Conservation (phyloP, 768 basidiomycete species). For the Rubroboletus pulcherrimus region DNA sequence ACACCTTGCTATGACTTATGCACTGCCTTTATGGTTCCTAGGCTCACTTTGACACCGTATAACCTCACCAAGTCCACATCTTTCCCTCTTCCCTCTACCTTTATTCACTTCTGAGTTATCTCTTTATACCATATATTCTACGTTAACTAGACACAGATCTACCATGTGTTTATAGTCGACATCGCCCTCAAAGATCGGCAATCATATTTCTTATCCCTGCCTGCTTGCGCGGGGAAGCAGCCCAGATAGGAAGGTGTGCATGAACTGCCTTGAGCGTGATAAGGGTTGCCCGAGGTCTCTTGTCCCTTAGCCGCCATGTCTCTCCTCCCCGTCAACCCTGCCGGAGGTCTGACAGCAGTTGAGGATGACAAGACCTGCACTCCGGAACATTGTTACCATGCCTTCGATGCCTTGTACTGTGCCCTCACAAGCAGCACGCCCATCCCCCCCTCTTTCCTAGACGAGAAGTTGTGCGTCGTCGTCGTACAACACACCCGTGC, state of each 20-base stretch:
- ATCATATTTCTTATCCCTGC: conserved; percentile 1
- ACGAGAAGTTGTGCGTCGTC: conserved; percentile 72
- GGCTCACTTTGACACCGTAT: conserved; percentile 24
- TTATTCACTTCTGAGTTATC: conserved; percentile 37
- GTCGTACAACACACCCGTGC: conserved; percentile 19
- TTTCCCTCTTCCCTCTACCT: conserved; percentile 18
- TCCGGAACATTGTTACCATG: conserved; percentile 75
- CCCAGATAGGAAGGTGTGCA: conserved; percentile 30
- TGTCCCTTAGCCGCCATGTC: conserved; percentile 44
- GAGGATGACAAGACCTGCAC: conserved; percentile 50
- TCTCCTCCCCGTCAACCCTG: conserved; percentile 50
- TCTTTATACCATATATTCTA: conserved; percentile 40
- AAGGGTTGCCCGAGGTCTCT: conserved; percentile 6
- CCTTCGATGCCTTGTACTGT: conserved; percentile 79
- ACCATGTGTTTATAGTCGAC: conserved; percentile 35
- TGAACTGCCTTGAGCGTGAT: not conserved
- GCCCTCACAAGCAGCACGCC: conserved; percentile 54
- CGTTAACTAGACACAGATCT: conserved; percentile 36
- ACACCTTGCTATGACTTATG: conserved; percentile 30
- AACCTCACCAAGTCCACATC: conserved; percentile 9
- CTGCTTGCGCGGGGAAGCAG: conserved; percentile 1
- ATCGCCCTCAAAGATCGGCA: conserved; percentile 7
- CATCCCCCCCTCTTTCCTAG: conserved; percentile 58
- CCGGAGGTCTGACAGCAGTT: conserved; percentile 37
- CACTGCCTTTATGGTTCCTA: conserved; percentile 19